Conservation (phyloP, 108 stramenopile species). For the Pinguiococcus pyrenoidosus region DNA sequence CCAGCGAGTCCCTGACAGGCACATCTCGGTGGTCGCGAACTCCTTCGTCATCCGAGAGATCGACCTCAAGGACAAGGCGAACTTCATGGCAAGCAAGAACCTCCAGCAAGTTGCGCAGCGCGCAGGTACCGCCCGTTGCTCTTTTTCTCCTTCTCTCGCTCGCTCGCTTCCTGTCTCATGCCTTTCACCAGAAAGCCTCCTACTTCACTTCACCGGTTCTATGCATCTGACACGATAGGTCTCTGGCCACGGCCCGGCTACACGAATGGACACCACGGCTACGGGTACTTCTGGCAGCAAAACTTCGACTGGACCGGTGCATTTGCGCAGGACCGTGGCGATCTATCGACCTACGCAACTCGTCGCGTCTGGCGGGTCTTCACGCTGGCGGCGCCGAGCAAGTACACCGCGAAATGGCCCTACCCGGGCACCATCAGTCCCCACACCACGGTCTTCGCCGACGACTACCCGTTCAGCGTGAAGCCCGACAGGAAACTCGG, state of each 20-base stretch:
- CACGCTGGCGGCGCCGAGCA: conserved; percentile 2
- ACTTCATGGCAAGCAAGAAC: conserved; percentile 50
- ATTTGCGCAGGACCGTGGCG: conserved; percentile 3
- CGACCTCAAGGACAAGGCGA: conserved; percentile 39
- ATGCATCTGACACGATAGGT: too few relatives aligned
- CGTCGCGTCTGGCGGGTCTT: conserved; percentile 35
- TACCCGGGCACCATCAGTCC: too few relatives aligned
- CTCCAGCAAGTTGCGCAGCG: conserved; percentile 49
- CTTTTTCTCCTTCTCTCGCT: too few relatives aligned
- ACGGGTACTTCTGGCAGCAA: conserved; percentile 36
- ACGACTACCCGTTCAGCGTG: conserved; percentile 49
- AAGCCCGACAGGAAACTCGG: conserved; percentile 27
- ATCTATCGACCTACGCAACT: conserved; percentile 28
- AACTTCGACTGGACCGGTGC: conserved; percentile 19
- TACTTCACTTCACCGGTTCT: too few relatives aligned
- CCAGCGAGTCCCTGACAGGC: conserved; percentile 50
- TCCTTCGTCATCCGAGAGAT: conserved; percentile 50
- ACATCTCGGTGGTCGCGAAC: conserved; percentile 61
- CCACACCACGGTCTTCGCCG: conserved; percentile 42
- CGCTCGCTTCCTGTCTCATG: too few relatives aligned
- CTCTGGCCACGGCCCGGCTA: too few relatives aligned
- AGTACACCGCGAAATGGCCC: too few relatives aligned
- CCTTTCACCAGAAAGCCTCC: too few relatives aligned
- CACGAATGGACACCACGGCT: too few relatives aligned
- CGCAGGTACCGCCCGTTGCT: too few relatives aligned